Evolutionary conservation across 2,329 filamentous ascomycete species (phyloP).

Genomic region (Penicillium hordei): DNA sequence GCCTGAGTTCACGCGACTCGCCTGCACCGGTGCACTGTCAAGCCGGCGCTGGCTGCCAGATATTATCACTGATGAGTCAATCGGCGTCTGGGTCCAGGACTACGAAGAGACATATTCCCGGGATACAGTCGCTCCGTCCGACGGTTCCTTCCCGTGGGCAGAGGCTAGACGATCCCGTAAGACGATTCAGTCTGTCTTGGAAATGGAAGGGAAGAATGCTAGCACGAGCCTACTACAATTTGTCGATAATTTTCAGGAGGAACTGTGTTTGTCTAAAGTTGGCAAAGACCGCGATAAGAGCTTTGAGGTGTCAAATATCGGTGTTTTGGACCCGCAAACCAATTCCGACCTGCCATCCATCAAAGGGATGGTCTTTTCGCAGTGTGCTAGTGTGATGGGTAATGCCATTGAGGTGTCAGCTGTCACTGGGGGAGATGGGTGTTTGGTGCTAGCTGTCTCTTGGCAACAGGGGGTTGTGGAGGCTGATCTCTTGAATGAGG

Average conservation of each 20-base stretch:
- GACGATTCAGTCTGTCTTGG: conserved; percentile 31
- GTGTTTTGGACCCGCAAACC: conserved; percentile 30
- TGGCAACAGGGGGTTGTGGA: conserved; percentile 45
- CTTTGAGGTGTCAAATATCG: conserved; percentile 51
- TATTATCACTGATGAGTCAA: conserved; percentile 36
- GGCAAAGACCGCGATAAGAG: conserved; percentile 41
- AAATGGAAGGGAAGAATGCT: conserved; percentile 34
- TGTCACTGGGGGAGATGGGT: conserved; percentile 48
- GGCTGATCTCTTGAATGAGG: conserved; percentile 21
- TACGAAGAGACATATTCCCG: conserved; percentile 34
- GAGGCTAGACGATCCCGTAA: conserved; percentile 33
- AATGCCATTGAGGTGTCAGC: conserved; percentile 41
- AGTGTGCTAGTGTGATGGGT: conserved; percentile 43
- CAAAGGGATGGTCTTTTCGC: conserved; percentile 47
- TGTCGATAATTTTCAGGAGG: conserved; percentile 40
- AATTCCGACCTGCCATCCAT: conserved; percentile 29
- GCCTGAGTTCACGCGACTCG: conserved; percentile 31
- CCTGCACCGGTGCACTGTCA: conserved; percentile 39
- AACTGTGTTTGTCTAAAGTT: conserved; percentile 38
- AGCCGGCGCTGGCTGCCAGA: conserved; percentile 39
- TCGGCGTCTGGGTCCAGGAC: conserved; percentile 42
- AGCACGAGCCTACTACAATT: conserved; percentile 42
- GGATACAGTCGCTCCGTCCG: conserved; percentile 7
- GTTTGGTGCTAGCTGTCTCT: conserved; percentile 41
- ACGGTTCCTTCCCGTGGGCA: conserved; percentile 33